Conservation (phyloP, 805 yeast species). For the Ogataea thermomethanolica region DNA sequence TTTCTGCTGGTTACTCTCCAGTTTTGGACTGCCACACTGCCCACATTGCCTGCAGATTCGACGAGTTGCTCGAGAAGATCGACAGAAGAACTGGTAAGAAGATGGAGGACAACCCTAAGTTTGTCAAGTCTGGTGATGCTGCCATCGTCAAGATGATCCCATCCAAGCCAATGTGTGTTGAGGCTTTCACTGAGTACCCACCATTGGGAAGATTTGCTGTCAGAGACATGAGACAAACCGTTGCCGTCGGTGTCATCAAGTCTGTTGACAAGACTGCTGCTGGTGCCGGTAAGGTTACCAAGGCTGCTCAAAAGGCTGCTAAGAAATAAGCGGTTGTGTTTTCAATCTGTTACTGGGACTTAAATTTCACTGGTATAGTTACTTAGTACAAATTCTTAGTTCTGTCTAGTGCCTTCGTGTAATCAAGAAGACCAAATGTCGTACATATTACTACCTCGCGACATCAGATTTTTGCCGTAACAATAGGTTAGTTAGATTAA, state of each 20-base stretch:
- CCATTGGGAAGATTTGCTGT: constrained; percentile 98
- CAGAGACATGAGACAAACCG: constrained; percentile 99
- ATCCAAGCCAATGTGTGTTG: constrained; percentile 93
- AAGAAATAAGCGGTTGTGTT: constrained; percentile 57
- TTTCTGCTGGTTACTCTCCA: too few species aligned
- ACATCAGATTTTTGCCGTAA: too few species aligned
- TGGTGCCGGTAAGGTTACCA: constrained; percentile 92
- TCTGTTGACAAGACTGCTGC: constrained; percentile 79
- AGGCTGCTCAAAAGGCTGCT: constrained; percentile 86
- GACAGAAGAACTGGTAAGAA: too few species aligned
- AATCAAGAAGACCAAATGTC: too few species aligned
- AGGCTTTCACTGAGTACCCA: constrained; percentile 94
- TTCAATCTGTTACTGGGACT: neutral
- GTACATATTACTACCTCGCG: too few species aligned
- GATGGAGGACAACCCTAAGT: too few species aligned
- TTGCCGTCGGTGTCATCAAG: constrained; percentile 99
- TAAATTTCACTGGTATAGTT: neutral
- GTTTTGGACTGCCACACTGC: too few species aligned
- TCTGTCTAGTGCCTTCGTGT: neutral
- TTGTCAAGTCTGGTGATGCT: too few species aligned
- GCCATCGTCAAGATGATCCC: too few species aligned
- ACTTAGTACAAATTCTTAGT: constrained; percentile 11
- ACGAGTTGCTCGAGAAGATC: too few species aligned
- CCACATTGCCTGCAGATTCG: too few species aligned
- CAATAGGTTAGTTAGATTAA: too few species aligned